Conservation (phyloP, 148 eudicot genomes). For the Persicaria maculosa region DNA sequence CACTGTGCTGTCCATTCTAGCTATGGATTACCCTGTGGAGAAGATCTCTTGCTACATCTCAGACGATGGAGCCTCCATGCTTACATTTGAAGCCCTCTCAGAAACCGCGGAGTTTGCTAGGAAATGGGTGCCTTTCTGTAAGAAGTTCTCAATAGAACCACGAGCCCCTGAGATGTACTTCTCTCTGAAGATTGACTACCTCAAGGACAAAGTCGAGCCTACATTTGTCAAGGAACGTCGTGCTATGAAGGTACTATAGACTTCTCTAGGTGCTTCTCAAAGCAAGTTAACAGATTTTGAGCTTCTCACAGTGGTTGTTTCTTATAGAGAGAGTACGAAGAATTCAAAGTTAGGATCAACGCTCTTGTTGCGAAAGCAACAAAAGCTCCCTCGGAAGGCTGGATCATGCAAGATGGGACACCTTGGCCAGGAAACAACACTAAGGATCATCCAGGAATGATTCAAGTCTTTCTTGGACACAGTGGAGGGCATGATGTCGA, state of each 20-base stretch:
- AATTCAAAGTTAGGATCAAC: slow-evolving; percentile 84
- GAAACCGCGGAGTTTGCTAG: slow-evolving; percentile 85
- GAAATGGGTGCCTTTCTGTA: slow-evolving; percentile 98
- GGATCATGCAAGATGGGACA: slow-evolving; percentile 99
- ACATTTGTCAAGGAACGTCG: slow-evolving; percentile 96
- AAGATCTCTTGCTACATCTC: slow-evolving; percentile 93
- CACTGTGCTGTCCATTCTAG: slow-evolving; percentile 78
- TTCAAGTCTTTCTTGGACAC: slow-evolving; percentile 92
- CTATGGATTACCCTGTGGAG: slow-evolving; percentile 94
- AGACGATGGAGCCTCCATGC: slow-evolving; percentile 98
- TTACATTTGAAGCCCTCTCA: slow-evolving; percentile 86
- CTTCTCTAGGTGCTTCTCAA: not conserved
- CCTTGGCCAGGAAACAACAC: slow-evolving; percentile 99
- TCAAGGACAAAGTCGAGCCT: slow-evolving; percentile 95
- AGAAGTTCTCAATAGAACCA: slow-evolving; percentile 85
- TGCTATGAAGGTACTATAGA: slow-evolving; percentile 80
- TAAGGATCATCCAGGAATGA: slow-evolving; percentile 97
- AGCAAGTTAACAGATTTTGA: not conserved
- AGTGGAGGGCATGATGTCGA: slow-evolving; percentile 90
- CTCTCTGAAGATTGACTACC: slow-evolving; percentile 73
- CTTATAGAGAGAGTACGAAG: slow-evolving; percentile 91
- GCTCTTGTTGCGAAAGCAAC: slow-evolving; percentile 83
- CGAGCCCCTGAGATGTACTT: slow-evolving; percentile 94
- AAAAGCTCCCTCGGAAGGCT: slow-evolving; percentile 86
- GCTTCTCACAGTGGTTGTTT: not conserved